Conservation (phyloP, 345 rosid species). For the Firmiana major region DNA sequence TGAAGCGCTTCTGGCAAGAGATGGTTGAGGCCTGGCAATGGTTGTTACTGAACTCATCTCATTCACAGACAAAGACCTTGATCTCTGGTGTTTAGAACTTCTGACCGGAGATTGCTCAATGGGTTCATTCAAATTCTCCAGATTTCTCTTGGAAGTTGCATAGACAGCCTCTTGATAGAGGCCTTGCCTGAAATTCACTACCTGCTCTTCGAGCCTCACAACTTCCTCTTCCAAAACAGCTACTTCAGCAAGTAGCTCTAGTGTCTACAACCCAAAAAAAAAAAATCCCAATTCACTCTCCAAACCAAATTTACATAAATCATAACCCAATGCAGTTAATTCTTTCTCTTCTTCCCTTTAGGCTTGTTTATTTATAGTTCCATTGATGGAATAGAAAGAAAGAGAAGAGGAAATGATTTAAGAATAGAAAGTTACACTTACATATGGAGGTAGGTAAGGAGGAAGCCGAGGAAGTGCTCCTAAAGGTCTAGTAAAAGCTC, state of each 20-base stretch:
- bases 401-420: background rate
- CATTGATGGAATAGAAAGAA: background rate
- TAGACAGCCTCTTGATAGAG: conserved; percentile 80
- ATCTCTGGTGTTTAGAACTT: conserved; percentile 64
- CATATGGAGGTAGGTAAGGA: conserved; percentile 84
- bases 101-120: conserved; percentile 40
- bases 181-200: conserved; percentile 82
- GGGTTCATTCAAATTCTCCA: conserved; percentile 41
- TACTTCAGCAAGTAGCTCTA: conserved; percentile 96
- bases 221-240: conserved; percentile 98
- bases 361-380: background rate
- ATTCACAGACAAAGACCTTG: conserved; percentile 65
- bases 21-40: conserved; percentile 47
- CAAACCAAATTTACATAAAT: conserved; percentile 10
- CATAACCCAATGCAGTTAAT: background rate
- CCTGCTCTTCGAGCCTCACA: conserved; percentile 88
- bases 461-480: conserved; percentile 98
- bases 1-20: conserved; percentile 55
- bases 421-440: conserved; percentile 33
- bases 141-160: conserved; percentile 62
- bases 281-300: conserved; percentile 11
- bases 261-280: conserved; percentile 48
- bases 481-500: conserved; percentile 89
- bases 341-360: background rate
- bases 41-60: conserved; percentile 45